Conservation (phyloP, 176 grass and related monocot genomes). For the Zizania latifolia region DNA sequence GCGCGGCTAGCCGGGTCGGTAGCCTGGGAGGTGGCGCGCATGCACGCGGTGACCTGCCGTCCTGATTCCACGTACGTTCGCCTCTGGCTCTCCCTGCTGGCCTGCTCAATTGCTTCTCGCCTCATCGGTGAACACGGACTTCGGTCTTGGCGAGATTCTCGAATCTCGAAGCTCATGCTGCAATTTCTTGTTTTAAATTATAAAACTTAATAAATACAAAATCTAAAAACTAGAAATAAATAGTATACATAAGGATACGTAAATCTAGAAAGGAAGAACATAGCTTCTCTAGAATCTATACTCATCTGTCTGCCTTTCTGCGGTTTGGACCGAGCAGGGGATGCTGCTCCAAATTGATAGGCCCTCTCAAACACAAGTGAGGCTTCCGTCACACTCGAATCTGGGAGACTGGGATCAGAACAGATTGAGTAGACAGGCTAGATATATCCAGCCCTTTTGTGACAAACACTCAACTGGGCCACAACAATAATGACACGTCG, state of each 20-base stretch:
- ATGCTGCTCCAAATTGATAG: too few relatives aligned
- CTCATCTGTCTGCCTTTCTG: too few relatives aligned
- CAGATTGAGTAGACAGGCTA: not conserved
- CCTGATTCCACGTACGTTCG: conserved; percentile 30
- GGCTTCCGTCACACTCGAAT: not conserved
- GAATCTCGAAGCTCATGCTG: too few relatives aligned
- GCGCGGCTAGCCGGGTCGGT: not conserved
- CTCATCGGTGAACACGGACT: not conserved
- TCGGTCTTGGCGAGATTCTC: not conserved
- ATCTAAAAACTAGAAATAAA: too few relatives aligned
- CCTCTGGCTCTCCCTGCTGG: not conserved
- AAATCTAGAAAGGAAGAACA: too few relatives aligned
- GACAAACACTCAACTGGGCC: not conserved
- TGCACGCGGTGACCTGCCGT: conserved; percentile 8
- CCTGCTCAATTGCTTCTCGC: not conserved
- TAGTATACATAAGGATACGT: too few relatives aligned
- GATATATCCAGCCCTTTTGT: not conserved
- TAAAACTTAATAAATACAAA: too few relatives aligned
- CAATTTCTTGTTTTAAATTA: too few relatives aligned
- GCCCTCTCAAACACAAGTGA: not conserved
- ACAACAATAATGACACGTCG: not conserved
- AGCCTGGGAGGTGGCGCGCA: conserved; percentile 39
- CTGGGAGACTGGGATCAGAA: not conserved
- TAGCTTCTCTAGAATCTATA: too few relatives aligned
- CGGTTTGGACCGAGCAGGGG: not conserved